Evolutionary conservation across 805 yeast species (phyloP), one percentile per base, ranked within the genome.

Genomic region (Cyberlindnera lachancei): DNA sequence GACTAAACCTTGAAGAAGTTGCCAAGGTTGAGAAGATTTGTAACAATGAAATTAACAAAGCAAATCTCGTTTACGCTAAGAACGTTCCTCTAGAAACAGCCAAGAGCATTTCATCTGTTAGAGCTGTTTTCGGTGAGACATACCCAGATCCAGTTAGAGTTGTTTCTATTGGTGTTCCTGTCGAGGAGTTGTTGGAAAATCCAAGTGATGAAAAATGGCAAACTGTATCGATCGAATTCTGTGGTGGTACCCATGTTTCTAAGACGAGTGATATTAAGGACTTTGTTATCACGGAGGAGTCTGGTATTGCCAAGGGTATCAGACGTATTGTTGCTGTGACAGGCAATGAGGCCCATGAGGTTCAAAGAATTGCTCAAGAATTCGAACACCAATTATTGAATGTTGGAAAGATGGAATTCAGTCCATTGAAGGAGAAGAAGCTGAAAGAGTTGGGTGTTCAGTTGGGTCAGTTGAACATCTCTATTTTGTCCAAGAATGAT

Each of bases 101-200:
- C 25, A 76, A 72, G 50, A 62, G 71, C 29, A 88, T 92, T 46
- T 64, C 61, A 44, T 94, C 96, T 19, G 77, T 92, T 29, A 84
- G 98, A 63, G 98, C 98, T 35, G 98, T 92, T 25, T 92, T 92
- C 52, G 98, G 98, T 53, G 99, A 92, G 68, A 86, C 95, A 4
- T 92, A 92, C 55, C 99, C 99, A 26, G 96, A 92, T 55, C 99
- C 98, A 23, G 99, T 92, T 15, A 79, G 98, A 58, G 98, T 92
- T 46, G 96, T 92, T 30, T 84, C 95, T 19, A 83, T 92, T 52
- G 99, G 99, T 53, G 80, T 73, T 25, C 78, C 95, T 29, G 87
- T 92, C 27, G 87, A 83, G 17, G 92, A 82, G 11, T 66, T 92
- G 46, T 57, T 90, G 44, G 66, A 68, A 6, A 67, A 77, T 48